phyloP scores from a whole-genome alignment of 2,329 filamentous ascomycete species.

The Cladosporium sp. region DNA sequence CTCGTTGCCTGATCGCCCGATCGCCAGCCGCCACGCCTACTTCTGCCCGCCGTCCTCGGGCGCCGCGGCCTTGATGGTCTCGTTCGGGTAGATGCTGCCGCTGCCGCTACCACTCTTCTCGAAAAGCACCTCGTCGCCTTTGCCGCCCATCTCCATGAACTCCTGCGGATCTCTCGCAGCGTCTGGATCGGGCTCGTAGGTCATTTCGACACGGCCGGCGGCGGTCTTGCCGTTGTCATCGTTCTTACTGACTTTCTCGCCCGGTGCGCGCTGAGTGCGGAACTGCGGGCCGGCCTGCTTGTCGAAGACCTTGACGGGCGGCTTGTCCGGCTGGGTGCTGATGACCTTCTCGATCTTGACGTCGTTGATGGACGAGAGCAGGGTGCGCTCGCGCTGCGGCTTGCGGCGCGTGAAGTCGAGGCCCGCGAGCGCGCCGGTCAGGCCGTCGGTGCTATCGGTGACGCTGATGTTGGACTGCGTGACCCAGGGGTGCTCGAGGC shows the following conservation, averaged over 20 bases:
- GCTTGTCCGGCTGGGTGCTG: constrained; percentile 48
- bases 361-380: constrained; percentile 76
- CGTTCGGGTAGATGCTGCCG: constrained; percentile 25
- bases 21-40: neutral
- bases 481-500: constrained; percentile 85
- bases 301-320: constrained; percentile 64
- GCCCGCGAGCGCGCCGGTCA: constrained; percentile 76
- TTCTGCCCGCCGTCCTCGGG: neutral
- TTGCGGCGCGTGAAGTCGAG: constrained; percentile 83
- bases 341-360: constrained; percentile 58
- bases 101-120: constrained; percentile 47
- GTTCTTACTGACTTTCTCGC: constrained; percentile 13
- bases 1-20: no score
- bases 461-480: constrained; percentile 37
- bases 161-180: constrained; percentile 62
- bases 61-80: constrained; percentile 17
- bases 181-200: constrained; percentile 60
- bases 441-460: constrained; percentile 83
- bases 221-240: constrained; percentile 10
- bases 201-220: constrained; percentile 31
- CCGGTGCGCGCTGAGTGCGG: neutral
- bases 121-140: constrained; percentile 75
- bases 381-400: constrained; percentile 71
- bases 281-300: constrained; percentile 57
- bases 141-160: constrained; percentile 79